Percentiles rank a stretch among this genome's conserved stretches.
phyloP scores from a whole-genome alignment of 208 protist genomes.

The Wallacemonas sp. region DNA sequence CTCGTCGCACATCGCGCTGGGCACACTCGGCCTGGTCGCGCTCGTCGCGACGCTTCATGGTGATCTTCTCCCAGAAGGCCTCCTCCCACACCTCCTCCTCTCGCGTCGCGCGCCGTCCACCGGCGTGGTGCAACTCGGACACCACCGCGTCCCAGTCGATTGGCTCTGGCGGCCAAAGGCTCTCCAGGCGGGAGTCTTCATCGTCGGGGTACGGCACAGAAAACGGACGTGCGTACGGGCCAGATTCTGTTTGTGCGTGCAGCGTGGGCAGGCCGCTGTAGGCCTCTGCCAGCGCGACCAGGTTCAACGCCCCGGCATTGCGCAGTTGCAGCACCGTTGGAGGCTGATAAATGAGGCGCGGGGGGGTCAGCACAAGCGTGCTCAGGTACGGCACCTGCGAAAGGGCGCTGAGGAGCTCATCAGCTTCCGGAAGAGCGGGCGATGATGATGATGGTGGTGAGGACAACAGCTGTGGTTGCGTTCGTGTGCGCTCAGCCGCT shows the following conservation, averaged over 20 bases:
- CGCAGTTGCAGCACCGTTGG: slow-evolving; percentile 52
- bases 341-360: slow-evolving; percentile 55
- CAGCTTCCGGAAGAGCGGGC: not conserved
- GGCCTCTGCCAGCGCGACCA: slow-evolving; percentile 20
- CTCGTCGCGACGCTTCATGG: not conserved
- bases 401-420: slow-evolving; percentile 5
- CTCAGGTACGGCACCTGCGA: slow-evolving; percentile 45
- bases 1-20: not conserved
- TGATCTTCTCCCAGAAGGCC: not conserved
- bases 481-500: no score
- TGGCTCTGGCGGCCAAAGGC: slow-evolving; percentile 37
- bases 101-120: not conserved
- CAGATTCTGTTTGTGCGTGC: not conserved
- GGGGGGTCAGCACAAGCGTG: slow-evolving; percentile 22
- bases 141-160: slow-evolving; percentile 54
- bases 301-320: slow-evolving; percentile 41
- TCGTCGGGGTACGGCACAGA: not conserved
- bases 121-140: slow-evolving; percentile 30
- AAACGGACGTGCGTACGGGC: slow-evolving; percentile 18
- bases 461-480: not conserved
- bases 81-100: slow-evolving; percentile 12
- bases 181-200: not conserved
- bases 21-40: not conserved
- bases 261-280: slow-evolving; percentile 51
- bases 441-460: not conserved